These are phyloP conservation scores for Russula sp. DNA, from an alignment of 768 basidiomycete species.

Conservation along the genomic window DNA sequence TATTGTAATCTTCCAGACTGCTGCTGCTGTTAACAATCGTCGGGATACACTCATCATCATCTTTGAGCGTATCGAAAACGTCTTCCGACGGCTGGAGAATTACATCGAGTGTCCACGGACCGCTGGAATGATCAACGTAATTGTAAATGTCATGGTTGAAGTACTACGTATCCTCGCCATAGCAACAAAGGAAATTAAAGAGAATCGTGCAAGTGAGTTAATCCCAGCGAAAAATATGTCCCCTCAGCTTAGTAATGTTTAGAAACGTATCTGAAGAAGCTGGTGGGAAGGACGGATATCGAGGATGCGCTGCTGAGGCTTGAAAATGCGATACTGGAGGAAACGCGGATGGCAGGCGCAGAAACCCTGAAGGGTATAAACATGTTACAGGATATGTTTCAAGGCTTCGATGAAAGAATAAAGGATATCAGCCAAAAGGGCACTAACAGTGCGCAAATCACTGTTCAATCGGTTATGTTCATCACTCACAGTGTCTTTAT, in stretches of 20 bases:
- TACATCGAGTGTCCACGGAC: not conserved
- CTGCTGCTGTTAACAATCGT: not conserved
- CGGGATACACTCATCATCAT: not conserved
- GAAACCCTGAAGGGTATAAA: not conserved
- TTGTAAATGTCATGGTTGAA: not conserved
- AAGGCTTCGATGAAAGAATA: not conserved
- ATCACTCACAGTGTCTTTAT: not conserved
- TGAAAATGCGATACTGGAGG: slow-evolving; percentile 1
- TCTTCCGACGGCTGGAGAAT: not conserved
- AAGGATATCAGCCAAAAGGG: too few species aligned
- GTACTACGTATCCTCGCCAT: not conserved
- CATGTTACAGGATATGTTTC: too few species aligned
- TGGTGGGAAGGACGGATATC: not conserved
- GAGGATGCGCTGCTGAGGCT: not conserved
- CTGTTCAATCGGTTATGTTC: not conserved
- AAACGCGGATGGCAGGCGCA: not conserved
- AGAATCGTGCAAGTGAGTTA: not conserved
- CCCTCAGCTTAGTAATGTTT: not conserved
- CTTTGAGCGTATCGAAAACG: not conserved
- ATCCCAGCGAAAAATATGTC: too few species aligned
- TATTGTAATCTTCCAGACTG: not conserved
- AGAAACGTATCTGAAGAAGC: not conserved
- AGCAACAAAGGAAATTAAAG: not conserved
- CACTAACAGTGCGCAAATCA: not conserved
- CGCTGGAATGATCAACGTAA: not conserved